Evolutionary conservation across 148 eudicot species (phyloP), one percentile per base, ranked within the genome.

Genomic region (Chenopodium formosanum): DNA sequence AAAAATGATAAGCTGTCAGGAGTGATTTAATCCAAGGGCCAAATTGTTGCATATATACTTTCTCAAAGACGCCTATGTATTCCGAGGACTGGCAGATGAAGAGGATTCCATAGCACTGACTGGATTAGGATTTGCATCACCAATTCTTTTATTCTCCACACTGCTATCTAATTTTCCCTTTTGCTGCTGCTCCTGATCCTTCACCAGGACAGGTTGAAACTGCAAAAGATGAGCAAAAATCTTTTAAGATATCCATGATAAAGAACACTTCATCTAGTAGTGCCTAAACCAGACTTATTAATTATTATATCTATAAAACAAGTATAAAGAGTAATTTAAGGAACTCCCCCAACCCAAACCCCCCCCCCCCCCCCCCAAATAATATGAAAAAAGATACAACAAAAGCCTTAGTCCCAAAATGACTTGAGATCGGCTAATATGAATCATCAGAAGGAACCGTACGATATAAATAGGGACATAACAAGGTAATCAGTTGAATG

Each of bases 131-230:
- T 83, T 85, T 52, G 64, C 81, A 78, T 44, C 44, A 56, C 81
- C 78, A 46, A 69, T 81, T 75, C 79, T 88, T 84, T 86, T 89
- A 73, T 88, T 88, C 73, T 83, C 67, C 20, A 79, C 78, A 25
- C 80, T 81, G 77, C 83, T 83, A 20, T 83, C 82, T 22, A 80
- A 73, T 82, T 87, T 88, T 50, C 79, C 85, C 62, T 79, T 83
- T 58, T 82, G 84, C 52, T 75, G 84, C 65, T 82, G 84, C 76
- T 90, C 90, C 85, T 91, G 91, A 68, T 91, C 88, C 85, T 93
- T 93, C 79, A 95, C 93, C 90, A 91, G 32, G 64, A 93, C 89
- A 40, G 98, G 98, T 90, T 92, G 78, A 87, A 95, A 95, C 98
- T 95, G 97, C 77, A 32, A 68, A 68, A 80, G 46, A 71, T 9